phyloP scores from a whole-genome alignment of 1,139 yeast genomes.

The Suhomyces bribrorum region DNA sequence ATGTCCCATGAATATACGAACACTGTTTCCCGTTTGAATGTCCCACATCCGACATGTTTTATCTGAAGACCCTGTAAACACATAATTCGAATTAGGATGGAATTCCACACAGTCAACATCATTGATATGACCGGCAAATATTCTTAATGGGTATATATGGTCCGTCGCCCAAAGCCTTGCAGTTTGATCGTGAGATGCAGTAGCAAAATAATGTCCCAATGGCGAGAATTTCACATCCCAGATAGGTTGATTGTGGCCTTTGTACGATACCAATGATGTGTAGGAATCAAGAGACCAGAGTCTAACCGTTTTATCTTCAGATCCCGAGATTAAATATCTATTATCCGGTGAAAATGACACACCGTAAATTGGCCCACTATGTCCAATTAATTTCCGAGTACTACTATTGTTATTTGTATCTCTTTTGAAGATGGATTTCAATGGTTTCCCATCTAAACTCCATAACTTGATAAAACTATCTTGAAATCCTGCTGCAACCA shows the following conservation, averaged over 20 bases:
- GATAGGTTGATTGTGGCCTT: slow-evolving; percentile 94
- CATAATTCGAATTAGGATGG: slow-evolving; percentile 94
- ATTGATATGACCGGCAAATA: slow-evolving; percentile 95
- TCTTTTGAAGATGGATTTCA: slow-evolving; percentile 62
- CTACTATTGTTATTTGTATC: slow-evolving; percentile 55
- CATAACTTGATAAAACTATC: slow-evolving; percentile 89
- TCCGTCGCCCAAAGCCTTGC: slow-evolving; percentile 98
- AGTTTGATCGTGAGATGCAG: slow-evolving; percentile 96
- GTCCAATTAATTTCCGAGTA: slow-evolving; percentile 77
- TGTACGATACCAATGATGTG: slow-evolving; percentile 86
- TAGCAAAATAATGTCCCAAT: slow-evolving; percentile 93
- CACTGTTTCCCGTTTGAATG: slow-evolving; percentile 82
- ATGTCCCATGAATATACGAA: slow-evolving; percentile 93
- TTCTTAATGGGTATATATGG: slow-evolving; percentile 92
- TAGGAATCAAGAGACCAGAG: slow-evolving; percentile 94
- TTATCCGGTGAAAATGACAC: slow-evolving; percentile 89
- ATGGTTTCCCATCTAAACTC: slow-evolving; percentile 89
- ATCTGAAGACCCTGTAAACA: slow-evolving; percentile 93
- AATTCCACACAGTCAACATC: slow-evolving; percentile 95
- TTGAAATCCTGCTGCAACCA: slow-evolving; percentile 93
- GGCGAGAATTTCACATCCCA: slow-evolving; percentile 98
- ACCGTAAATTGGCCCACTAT: slow-evolving; percentile 92
- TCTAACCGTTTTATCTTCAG: slow-evolving; percentile 90
- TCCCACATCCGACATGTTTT: slow-evolving; percentile 99
- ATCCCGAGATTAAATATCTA: slow-evolving; percentile 73